These are phyloP conservation scores for Golubevia sp. DNA, from an alignment of 1,284 basidiomycete genomes.

Conservation along the genomic window DNA sequence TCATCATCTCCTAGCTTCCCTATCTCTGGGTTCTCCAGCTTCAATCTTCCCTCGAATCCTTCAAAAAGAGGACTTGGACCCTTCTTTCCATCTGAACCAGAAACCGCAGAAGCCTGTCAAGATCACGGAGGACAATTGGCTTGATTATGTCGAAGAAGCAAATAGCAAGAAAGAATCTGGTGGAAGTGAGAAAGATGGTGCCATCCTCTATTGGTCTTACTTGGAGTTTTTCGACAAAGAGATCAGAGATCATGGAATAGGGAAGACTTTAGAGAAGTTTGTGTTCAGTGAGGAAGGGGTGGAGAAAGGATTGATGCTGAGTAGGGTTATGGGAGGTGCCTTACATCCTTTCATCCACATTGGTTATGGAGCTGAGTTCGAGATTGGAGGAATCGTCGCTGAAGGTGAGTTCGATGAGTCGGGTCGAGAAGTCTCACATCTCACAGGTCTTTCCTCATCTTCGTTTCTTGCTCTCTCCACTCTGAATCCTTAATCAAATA, in stretches of 20 bases:
- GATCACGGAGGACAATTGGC: conserved; percentile 21
- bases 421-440: too few relatives aligned
- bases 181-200: too few relatives aligned
- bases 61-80: conserved; percentile 14
- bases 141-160: conserved; percentile 17
- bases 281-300: conserved; percentile 17
- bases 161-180: too few relatives aligned
- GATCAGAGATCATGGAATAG: conserved; percentile 4
- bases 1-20: conserved; percentile 28
- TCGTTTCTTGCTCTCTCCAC: too few relatives aligned
- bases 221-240: conserved; percentile 24
- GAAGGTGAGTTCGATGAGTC: conserved; percentile 38
- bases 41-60: conserved; percentile 8
- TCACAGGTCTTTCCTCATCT: too few relatives aligned
- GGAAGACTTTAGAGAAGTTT: conserved; percentile 13
- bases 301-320: neutral
- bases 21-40: conserved; percentile 15
- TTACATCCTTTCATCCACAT: conserved; percentile 60
- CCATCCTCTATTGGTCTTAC: conserved; percentile 29
- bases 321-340: conserved; percentile 1
- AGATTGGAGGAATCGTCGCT: conserved; percentile 31
- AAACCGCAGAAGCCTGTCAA: conserved; percentile 1
- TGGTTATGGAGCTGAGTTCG: conserved; percentile 56
- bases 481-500: too few relatives aligned
- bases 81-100: conserved; percentile 10